Evolutionary conservation across 306 rosid genomes (phyloP).

Genomic region (Hippophae rhamnoides): DNA sequence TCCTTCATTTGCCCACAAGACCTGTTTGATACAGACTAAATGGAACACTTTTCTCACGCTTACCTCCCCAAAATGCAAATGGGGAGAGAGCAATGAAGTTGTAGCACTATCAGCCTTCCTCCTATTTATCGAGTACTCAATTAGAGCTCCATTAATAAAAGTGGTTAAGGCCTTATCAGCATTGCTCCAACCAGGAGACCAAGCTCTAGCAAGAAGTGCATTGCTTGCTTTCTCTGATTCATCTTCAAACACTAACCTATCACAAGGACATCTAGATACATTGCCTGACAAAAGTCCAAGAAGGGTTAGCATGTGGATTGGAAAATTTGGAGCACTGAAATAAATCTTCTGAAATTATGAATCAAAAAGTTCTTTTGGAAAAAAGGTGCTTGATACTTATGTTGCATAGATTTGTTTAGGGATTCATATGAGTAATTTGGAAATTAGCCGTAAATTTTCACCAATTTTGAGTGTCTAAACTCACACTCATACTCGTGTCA

Average conservation of each 20-base stretch:
- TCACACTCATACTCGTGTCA: no score
- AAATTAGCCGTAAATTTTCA: no score
- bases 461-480: no score
- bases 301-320: background rate
- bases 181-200: conserved; percentile 99
- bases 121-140: conserved; percentile 71
- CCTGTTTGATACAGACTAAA: conserved; percentile 90
- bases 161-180: conserved; percentile 82
- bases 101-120: conserved; percentile 94
- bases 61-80: conserved; percentile 90
- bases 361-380: no score
- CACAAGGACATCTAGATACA: conserved; percentile 50
- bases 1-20: conserved; percentile 85
- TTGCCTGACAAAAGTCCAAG: conserved; percentile 45
- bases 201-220: conserved; percentile 94
- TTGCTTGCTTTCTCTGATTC: conserved; percentile 94
- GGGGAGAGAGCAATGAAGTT: conserved; percentile 93
- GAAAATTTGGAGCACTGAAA: no score
- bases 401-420: no score
- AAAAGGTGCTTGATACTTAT: no score
- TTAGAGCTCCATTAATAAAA: conserved; percentile 76
- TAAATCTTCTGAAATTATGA: no score
- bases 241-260: conserved; percentile 67
- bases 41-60: conserved; percentile 93
- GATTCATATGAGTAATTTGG: no score